phyloP scores from a whole-genome alignment of 116 monocot genomes.

The Papilionanthe hybrid region DNA sequence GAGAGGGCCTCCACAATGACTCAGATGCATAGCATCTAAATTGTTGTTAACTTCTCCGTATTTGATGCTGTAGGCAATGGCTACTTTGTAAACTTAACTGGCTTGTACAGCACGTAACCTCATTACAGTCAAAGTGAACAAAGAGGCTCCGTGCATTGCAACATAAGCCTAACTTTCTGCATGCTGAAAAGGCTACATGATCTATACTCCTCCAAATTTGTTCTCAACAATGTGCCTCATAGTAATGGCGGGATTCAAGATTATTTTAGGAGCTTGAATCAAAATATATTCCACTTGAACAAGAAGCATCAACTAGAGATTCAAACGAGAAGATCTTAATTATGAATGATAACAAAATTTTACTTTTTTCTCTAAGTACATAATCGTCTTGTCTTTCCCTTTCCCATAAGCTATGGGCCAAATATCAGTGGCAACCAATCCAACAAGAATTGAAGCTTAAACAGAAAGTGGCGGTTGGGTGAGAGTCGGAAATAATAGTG shows the following conservation, averaged over 20 bases:
- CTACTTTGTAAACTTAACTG: neutral
- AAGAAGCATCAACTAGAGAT: too few species aligned
- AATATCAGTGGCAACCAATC: too few species aligned
- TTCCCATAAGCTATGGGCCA: too few species aligned
- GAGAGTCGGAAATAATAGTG: too few species aligned
- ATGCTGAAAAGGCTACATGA: neutral
- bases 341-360: too few species aligned
- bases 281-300: too few species aligned
- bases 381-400: too few species aligned
- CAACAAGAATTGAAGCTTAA: too few species aligned
- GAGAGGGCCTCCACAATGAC: neutral
- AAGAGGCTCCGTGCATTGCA: neutral
- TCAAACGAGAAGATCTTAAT: too few species aligned
- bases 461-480: too few species aligned
- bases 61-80: neutral
- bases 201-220: neutral
- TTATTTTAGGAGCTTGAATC: neutral
- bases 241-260: neutral
- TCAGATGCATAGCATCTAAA: neutral
- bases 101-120: neutral
- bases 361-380: too few species aligned
- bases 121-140: neutral
- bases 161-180: neutral
- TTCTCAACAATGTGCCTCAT: too few species aligned
- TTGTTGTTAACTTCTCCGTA: neutral